Evolutionary conservation across 1,284 basidiomycete genomes (phyloP).

Genomic region (Leccinum pseudoinsigne): DNA sequence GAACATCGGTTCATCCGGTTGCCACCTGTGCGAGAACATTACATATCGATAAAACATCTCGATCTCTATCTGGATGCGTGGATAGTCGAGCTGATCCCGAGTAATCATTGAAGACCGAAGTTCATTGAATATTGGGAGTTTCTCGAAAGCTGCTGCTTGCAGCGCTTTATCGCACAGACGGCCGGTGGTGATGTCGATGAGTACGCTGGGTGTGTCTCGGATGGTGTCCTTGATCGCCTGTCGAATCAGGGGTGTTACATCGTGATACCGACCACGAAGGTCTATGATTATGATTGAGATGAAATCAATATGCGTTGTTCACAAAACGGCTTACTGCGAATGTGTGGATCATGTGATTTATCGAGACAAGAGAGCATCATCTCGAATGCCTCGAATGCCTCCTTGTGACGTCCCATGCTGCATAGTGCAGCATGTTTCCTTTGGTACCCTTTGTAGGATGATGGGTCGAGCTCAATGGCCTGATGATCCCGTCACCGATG

Average conservation of each 20-base stretch:
- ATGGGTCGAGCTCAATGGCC: background rate
- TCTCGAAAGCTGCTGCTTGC: background rate
- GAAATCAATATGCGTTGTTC: background rate
- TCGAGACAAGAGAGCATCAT: background rate
- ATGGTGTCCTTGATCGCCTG: background rate
- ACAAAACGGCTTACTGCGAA: background rate
- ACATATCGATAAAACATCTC: background rate
- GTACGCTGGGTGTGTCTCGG: background rate
- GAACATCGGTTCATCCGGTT: background rate
- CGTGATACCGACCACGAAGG: background rate
- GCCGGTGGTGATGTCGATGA: conserved; percentile 1
- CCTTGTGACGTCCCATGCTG: background rate
- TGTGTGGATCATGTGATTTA: background rate
- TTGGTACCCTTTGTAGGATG: conserved; percentile 1
- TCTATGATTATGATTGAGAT: background rate
- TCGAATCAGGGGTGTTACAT: background rate
- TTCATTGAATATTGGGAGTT: background rate
- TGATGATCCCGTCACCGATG: background rate
- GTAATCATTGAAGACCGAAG: background rate
- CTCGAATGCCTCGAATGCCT: background rate
- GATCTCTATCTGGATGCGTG: background rate
- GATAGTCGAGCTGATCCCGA: background rate
- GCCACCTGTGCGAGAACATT: conserved; percentile 2
- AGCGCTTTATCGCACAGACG: background rate
- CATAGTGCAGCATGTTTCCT: background rate